Percentiles rank a stretch among this genome's conserved stretches.
phyloP scores from a whole-genome alignment of 768 basidiomycete genomes.

The Boletales sp. region DNA sequence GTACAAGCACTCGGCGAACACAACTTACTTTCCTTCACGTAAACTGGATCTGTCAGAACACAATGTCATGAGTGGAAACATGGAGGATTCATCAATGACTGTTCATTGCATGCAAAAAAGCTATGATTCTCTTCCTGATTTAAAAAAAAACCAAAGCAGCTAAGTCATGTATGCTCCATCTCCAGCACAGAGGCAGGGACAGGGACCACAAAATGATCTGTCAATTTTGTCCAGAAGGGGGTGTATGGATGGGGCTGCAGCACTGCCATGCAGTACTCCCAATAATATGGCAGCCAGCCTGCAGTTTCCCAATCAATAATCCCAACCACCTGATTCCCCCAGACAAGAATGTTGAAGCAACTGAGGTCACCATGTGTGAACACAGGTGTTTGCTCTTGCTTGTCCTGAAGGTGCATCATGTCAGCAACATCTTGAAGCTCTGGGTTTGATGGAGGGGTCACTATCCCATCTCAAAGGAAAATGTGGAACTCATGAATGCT shows the following conservation, averaged over 20 bases:
- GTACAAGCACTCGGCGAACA: too few relatives aligned
- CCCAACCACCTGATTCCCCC: neutral
- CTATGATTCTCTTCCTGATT: too few relatives aligned
- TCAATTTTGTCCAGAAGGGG: neutral
- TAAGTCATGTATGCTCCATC: neutral
- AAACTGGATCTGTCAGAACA: too few relatives aligned
- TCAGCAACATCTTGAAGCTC: neutral
- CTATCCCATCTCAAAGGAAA: neutral
- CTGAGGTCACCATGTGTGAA: neutral
- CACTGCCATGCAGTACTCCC: neutral
- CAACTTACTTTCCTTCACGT: too few relatives aligned
- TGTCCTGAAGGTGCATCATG: neutral
- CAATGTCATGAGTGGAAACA: too few relatives aligned
- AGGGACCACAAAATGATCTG: neutral
- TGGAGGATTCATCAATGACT: too few relatives aligned
- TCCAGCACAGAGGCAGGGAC: neutral
- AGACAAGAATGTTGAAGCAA: neutral
- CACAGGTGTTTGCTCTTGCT: neutral
- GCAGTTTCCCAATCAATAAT: constrained; percentile 1
- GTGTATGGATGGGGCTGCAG: neutral
- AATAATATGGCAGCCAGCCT: constrained; percentile 1
- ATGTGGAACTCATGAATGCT: neutral
- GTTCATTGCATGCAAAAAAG: too few relatives aligned
- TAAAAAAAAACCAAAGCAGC: neutral
- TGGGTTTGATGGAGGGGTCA: neutral